Evolutionary conservation across 2,329 filamentous ascomycete species (phyloP).

Genomic region (Colletotrichum incanum): DNA sequence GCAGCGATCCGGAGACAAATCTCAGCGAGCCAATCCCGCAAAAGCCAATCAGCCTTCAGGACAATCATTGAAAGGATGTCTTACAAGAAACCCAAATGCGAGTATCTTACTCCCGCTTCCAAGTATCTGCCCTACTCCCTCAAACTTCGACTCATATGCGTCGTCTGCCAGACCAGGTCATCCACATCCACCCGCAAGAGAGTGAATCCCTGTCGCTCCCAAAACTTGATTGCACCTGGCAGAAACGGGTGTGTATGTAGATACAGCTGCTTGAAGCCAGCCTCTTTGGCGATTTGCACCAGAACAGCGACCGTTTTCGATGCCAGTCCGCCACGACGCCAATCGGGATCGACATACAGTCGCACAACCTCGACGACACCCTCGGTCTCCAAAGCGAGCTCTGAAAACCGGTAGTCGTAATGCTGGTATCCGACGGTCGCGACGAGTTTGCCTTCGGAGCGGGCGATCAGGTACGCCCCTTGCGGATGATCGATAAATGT

Average conservation of each 20-base stretch:
- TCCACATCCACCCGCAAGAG: slow-evolving; percentile 44
- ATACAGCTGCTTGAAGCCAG: slow-evolving; percentile 46
- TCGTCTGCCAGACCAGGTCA: slow-evolving; percentile 49
- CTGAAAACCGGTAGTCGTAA: slow-evolving; percentile 48
- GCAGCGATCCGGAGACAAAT: too few species aligned
- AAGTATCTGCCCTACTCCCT: neutral
- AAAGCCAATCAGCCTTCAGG: neutral
- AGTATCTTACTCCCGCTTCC: neutral
- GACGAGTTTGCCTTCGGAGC: slow-evolving; percentile 39
- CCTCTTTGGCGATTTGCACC: slow-evolving; percentile 37
- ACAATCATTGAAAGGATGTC: neutral
- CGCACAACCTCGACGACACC: slow-evolving; percentile 48
- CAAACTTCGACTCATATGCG: slow-evolving; percentile 45
- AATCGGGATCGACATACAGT: slow-evolving; percentile 48
- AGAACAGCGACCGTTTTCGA: slow-evolving; percentile 46
- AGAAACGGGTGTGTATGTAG: slow-evolving; percentile 52
- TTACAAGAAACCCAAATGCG: neutral
- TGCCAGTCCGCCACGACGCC: slow-evolving; percentile 49
- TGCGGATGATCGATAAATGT: slow-evolving; percentile 46
- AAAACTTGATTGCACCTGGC: slow-evolving; percentile 47
- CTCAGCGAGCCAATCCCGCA: neutral
- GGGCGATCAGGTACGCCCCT: slow-evolving; percentile 46
- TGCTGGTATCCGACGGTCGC: slow-evolving; percentile 48
- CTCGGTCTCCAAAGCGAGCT: slow-evolving; percentile 42
- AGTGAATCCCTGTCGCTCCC: slow-evolving; percentile 47